Percentiles rank a stretch among this genome's conserved stretches.
phyloP scores from a whole-genome alignment of 140 eudicot genomes.

The Stevia rebaudiana region DNA sequence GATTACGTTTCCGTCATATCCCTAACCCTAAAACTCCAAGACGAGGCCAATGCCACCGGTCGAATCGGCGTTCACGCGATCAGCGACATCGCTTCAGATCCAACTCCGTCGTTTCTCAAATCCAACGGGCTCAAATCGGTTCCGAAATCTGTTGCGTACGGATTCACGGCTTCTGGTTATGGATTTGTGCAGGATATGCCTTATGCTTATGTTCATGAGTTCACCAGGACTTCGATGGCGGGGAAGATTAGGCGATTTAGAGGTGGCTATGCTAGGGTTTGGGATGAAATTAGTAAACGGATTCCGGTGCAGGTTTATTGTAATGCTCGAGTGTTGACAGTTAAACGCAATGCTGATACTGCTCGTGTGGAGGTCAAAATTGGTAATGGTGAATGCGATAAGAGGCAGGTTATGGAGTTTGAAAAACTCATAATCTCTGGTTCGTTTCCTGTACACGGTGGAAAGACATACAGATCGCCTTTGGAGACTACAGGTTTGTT shows the following conservation, averaged over 20 bases:
- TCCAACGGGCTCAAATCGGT: conserved; percentile 36
- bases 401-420: conserved; percentile 28
- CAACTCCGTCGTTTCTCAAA: conserved; percentile 34
- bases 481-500: conserved; percentile 24
- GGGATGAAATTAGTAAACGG: conserved; percentile 33
- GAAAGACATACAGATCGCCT: conserved; percentile 36
- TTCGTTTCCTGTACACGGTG: conserved; percentile 23
- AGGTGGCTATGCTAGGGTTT: conserved; percentile 43
- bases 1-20: conserved; percentile 41
- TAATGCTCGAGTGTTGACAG: conserved; percentile 22
- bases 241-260: conserved; percentile 38
- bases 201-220: conserved; percentile 45
- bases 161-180: conserved; percentile 50
- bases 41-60: conserved; percentile 29
- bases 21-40: conserved; percentile 41
- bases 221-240: conserved; percentile 48
- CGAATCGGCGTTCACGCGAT: conserved; percentile 41
- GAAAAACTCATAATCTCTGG: conserved; percentile 47
- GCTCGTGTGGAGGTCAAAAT: conserved; percentile 2
- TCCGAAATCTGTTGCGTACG: conserved; percentile 39
- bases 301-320: conserved; percentile 29
- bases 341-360: conserved; percentile 14
- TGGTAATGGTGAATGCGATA: not conserved
- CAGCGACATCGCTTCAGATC: conserved; percentile 43
- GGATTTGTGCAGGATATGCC: conserved; percentile 51